Base-by-base conservation (phyloP, 768 basidiomycete species). In the Lactifluus volemus region DNA sequence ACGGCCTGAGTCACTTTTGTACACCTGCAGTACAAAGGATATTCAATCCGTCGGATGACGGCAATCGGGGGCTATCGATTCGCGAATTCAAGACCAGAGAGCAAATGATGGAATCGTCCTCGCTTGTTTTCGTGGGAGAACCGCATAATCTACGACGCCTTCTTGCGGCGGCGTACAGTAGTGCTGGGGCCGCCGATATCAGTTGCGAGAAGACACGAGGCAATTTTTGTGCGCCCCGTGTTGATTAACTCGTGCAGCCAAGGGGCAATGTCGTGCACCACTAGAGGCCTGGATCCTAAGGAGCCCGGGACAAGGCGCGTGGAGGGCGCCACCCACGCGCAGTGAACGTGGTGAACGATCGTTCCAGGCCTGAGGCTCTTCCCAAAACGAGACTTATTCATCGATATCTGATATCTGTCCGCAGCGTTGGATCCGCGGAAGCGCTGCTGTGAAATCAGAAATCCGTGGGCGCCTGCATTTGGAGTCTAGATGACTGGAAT, bases 361-460 rank as follows among this genome's bases (percentile, higher is more conserved):
- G n/a, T 44, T 29, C 61, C 51, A 49, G 51, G 51, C 39, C 19
- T 38, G 32, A 30, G 39, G 56, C 44, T 53, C 61, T 25, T 25
- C 38, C 14, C 4, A 53, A 53, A 42, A 3, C 38, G 12, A 45
- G 56, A 25, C 17, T 53, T 58, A 62, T 58, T 56, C 50, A 58
- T 62, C 19, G 51, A 36, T 53, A 30, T 57, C 36, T 30, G n/a
- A 45, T 50, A 32, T 34, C 32, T 34, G 32, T 4, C 32, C 30
- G 41, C 61, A 62, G 61, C 61, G 56, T 49, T 10, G 9, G n/a
- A 51, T 58, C 61, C 61, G 61, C 56, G 61, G 50, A 39, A 17
- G 38, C 30, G 34, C 8, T 42, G 45, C 51, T 49, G 56, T 50
- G 51, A 45, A n/a, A 53, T 62, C 61, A 52, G 51, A 62, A 53